Base-by-base conservation (phyloP, 805 yeast genomes). In the Lipomyces yamadae region DNA sequence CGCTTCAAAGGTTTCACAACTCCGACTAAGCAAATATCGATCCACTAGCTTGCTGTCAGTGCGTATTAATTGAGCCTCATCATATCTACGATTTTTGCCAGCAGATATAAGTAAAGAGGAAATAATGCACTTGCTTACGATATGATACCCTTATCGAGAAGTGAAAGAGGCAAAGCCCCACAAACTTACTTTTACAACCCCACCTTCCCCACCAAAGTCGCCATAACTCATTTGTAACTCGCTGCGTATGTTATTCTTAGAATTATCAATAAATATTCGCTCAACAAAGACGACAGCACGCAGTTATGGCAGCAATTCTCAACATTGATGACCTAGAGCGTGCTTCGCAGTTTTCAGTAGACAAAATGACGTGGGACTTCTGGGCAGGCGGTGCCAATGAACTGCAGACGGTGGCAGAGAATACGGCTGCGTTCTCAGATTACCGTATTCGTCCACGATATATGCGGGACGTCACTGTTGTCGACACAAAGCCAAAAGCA, bases 401-500 rank as follows among this genome's bases (percentile, higher is more conserved):
- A 56, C 66, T 69, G 11, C 61, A 64, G 63, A 82, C 93, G 4
- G 77, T 88, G 71, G 81, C 95, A 73, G 94, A 90, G 73, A 90
- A 91, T 77, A 93, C 88, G 74, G 82, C 84, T 62, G 91, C 93
- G 5, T 90, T 84, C 76, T 91, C 87, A 71, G 79, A 92, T 37
- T 84, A 89, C 59, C 89, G 86, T 73, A 90, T 90, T 79, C 87
- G 86, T 73, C 96, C 96, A 18, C 82, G 86, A 66, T 82, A 90
- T 18, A 78, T 90, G 61, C 88, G 88, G n/a, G 88, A 91, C 77
- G 95, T 90, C 10, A 77, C 60, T 8, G 76, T 82, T 55, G 82
- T 90, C 55, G 90, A 88, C 73, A 77, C 86, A 10, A 75, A 86
- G 4, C 86, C 92, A 11, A 80, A 54, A 30, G 32, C 32, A 7